Base-by-base conservation (phyloP, 2,329 filamentous ascomycete genomes). In the Harringtonia aguacate region DNA sequence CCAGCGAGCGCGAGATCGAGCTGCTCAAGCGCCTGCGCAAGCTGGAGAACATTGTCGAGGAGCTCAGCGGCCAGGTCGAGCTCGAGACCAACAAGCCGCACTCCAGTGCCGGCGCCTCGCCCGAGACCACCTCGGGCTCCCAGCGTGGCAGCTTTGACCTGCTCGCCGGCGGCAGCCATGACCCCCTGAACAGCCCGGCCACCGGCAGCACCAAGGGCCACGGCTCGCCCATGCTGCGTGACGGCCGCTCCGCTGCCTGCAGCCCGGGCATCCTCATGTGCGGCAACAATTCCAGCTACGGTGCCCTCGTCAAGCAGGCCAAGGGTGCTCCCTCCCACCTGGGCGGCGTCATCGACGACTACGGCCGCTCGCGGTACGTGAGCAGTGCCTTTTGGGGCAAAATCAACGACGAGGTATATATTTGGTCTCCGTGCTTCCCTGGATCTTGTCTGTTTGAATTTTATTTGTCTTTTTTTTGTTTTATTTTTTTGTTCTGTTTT, bases 321-420 rank as follows among this genome's bases (percentile, higher is more conserved):
- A 62, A 64, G 3, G 63, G 66, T 18, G 57, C 65, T 3, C 65
- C 71, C 54, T 73, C 63, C 36, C 68, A 77, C 44, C 81, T 84
- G 59, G 81, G 84, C 3, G 68, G 82, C 42, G 80, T 88, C 1
- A 63, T 87, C 30, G 81, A 82, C 49, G 81, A 87, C 46, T 70
- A 71, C 44, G 80, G 79, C 33, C 77, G 75, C 47, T 79, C 77
- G 44, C 69, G 81, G 56, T 89, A 88, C 57, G 77, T 89, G 52
- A 86, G 81, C 63, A 85, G 78, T 58, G 81, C 76, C 8, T 86
- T 88, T 55, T 87, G 82, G 82, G 77, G 81, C 18, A 84, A 76
- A 49, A 68, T 89, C 41, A 84, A 80, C 47, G 84, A 86, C 43
- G 83, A 88, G 69, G 79, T 81, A 61, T 52, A 29, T n/a, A n/a